Percentiles rank a stretch among this genome's conserved stretches.
Conservation (phyloP, 106 monocot species). For the Triglochin maritima region DNA sequence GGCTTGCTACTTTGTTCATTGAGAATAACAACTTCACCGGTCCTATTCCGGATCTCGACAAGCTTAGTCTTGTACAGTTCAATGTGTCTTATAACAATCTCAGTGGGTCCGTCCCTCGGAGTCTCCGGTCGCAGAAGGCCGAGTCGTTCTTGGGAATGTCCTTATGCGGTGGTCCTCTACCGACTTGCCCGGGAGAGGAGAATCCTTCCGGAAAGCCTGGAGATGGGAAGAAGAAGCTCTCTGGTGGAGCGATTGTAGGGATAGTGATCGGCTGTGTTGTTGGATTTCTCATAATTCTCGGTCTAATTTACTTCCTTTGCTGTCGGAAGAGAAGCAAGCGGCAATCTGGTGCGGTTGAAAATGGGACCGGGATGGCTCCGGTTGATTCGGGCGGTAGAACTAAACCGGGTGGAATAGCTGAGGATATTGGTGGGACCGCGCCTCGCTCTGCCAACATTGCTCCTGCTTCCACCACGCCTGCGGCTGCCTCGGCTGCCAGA, state of each 20-base stretch:
- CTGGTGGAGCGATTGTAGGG: slow-evolving; percentile 38
- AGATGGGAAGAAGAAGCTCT: slow-evolving; percentile 20
- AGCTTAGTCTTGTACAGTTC: slow-evolving; percentile 38
- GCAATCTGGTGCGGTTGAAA: not conserved
- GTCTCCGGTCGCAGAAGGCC: slow-evolving; percentile 26
- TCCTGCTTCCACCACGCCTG: no score
- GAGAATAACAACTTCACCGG: slow-evolving; percentile 46
- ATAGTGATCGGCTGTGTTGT: slow-evolving; percentile 27
- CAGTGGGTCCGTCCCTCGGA: slow-evolving; percentile 59
- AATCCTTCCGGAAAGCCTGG: not conserved
- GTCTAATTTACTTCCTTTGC: slow-evolving; percentile 14
- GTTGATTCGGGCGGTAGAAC: not conserved
- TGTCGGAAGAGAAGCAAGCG: slow-evolving; percentile 21
- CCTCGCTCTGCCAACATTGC: no score
- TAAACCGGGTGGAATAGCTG: no score
- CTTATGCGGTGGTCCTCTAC: slow-evolving; percentile 51
- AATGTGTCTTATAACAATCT: slow-evolving; percentile 78
- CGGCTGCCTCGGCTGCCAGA: no score
- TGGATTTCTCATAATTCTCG: slow-evolving; percentile 4
- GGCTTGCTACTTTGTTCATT: slow-evolving; percentile 40
- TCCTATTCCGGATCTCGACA: slow-evolving; percentile 41
- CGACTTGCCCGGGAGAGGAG: slow-evolving; percentile 32
- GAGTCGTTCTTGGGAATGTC: slow-evolving; percentile 39
- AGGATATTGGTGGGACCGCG: no score
- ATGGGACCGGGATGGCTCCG: not conserved